Evolutionary conservation across 164 flowering plant genomes (phyloP).

Genomic region (Aristolochia californica): DNA sequence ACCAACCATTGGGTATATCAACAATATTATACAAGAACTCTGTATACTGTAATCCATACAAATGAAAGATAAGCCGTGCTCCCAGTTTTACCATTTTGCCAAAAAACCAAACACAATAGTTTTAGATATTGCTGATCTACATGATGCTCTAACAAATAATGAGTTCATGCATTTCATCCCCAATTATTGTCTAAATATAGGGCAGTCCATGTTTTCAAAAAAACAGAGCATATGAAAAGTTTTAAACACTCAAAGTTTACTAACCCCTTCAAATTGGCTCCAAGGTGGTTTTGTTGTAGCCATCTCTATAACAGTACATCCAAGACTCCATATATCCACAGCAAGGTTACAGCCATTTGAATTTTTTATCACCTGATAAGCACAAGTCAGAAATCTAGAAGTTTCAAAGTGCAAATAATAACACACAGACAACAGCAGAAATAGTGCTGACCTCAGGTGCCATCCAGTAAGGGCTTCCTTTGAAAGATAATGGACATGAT

Average conservation of each 20-base stretch:
- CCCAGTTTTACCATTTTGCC: no score
- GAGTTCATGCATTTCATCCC: no score
- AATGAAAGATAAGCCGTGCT: no score
- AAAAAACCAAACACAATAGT: no score
- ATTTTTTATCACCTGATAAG: conserved; percentile 59
- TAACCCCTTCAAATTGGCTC: conserved; percentile 82
- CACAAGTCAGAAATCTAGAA: background rate
- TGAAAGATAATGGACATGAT: conserved; percentile 71
- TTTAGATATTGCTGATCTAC: no score
- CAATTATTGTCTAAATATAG: no score
- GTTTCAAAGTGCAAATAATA: background rate
- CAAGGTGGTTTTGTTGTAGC: conserved; percentile 92
- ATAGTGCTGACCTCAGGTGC: conserved; percentile 86
- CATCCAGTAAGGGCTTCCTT: conserved; percentile 96
- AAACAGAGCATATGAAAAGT: background rate
- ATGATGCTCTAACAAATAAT: no score
- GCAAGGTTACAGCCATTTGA: conserved; percentile 71
- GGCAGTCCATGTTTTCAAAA: no score
- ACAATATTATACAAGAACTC: no score
- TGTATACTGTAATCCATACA: no score
- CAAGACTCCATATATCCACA: conserved; percentile 93
- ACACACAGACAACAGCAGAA: background rate
- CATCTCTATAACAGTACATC: conserved; percentile 93
- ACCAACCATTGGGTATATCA: no score
- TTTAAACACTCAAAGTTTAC: conserved; percentile 10